These are phyloP conservation scores for Plantago major DNA, from an alignment of 257 asterid genomes.

Conservation along the genomic window DNA sequence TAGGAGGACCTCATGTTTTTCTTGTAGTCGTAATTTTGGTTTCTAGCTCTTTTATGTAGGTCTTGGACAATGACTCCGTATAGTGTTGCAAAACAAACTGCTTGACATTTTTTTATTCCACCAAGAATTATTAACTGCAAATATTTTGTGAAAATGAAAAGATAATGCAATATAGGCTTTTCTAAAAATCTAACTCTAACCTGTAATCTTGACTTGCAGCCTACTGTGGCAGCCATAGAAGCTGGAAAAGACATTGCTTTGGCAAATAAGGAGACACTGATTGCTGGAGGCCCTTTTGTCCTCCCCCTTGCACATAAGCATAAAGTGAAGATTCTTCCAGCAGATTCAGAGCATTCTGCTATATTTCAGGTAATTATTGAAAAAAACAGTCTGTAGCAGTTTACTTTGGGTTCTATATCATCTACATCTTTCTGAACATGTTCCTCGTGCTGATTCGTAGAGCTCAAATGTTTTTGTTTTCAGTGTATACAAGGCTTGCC, in stretches of 20 bases:
- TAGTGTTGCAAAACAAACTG: background rate
- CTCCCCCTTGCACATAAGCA: conserved; percentile 98
- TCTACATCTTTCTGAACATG: background rate
- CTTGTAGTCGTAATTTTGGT: too few relatives aligned
- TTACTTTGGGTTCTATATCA: conserved; percentile 4
- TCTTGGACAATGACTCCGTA: too few relatives aligned
- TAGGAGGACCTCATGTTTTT: too few relatives aligned
- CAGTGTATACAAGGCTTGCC: conserved; percentile 99
- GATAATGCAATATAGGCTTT: conserved; percentile 2
- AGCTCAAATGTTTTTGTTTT: conserved; percentile 25
- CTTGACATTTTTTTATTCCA: background rate
- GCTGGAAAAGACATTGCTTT: conserved; percentile 98
- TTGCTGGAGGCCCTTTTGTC: conserved; percentile 97
- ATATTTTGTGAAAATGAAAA: background rate
- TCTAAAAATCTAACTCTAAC: conserved; percentile 1
- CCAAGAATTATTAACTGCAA: background rate
- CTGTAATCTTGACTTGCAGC: conserved; percentile 36
- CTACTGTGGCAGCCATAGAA: conserved; percentile 97
- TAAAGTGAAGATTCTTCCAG: conserved; percentile 96
- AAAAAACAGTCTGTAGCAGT: conserved; percentile 2
- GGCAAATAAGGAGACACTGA: conserved; percentile 95
- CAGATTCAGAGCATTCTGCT: conserved; percentile 99
- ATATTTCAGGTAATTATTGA: conserved; percentile 72
- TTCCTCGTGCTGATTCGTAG: conserved; percentile 2
- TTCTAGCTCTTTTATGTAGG: too few relatives aligned